Percentiles rank a stretch among this genome's conserved stretches.
Conservation (phyloP, 345 rosid species). For the Bruguiera sexangula region DNA sequence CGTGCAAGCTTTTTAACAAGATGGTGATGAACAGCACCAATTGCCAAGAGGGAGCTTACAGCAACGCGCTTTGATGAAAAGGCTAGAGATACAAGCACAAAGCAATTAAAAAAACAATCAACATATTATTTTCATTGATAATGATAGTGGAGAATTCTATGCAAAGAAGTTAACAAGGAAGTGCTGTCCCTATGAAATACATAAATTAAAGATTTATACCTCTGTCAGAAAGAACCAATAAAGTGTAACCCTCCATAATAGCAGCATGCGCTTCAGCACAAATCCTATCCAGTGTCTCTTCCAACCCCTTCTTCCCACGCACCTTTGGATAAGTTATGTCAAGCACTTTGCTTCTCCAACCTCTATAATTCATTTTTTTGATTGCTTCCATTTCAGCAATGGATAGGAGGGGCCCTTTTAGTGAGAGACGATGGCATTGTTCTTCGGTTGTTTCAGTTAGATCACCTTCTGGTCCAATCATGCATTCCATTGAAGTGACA, state of each 20-base stretch:
- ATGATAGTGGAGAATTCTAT: no score
- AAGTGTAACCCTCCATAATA: constrained; percentile 75
- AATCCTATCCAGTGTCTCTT: constrained; percentile 81
- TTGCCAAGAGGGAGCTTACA: constrained; percentile 95
- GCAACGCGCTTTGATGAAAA: constrained; percentile 80
- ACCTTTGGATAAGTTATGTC: constrained; percentile 83
- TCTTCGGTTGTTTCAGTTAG: constrained; percentile 97
- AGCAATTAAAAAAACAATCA: background rate
- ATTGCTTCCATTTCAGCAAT: constrained; percentile 78
- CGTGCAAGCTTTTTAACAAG: constrained; percentile 87
- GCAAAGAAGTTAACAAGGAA: no score
- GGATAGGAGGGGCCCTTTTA: constrained; percentile 81
- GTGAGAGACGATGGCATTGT: constrained; percentile 92
- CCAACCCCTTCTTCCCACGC: constrained; percentile 83
- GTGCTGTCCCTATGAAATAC: no score
- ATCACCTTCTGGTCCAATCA: constrained; percentile 99
- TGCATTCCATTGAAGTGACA: constrained; percentile 98
- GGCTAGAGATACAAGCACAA: constrained; percentile 35
- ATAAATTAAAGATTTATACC: constrained; percentile 39
- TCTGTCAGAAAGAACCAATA: constrained; percentile 93
- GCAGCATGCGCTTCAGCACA: constrained; percentile 87
- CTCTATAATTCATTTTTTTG: constrained; percentile 85
- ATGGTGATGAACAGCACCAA: constrained; percentile 98
- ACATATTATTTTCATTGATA: background rate
- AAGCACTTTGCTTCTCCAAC: constrained; percentile 84